Percentiles rank a stretch among this genome's conserved stretches.
Conservation (phyloP, 2,329 filamentous ascomycete genomes). For the Arachnomyces sp. region DNA sequence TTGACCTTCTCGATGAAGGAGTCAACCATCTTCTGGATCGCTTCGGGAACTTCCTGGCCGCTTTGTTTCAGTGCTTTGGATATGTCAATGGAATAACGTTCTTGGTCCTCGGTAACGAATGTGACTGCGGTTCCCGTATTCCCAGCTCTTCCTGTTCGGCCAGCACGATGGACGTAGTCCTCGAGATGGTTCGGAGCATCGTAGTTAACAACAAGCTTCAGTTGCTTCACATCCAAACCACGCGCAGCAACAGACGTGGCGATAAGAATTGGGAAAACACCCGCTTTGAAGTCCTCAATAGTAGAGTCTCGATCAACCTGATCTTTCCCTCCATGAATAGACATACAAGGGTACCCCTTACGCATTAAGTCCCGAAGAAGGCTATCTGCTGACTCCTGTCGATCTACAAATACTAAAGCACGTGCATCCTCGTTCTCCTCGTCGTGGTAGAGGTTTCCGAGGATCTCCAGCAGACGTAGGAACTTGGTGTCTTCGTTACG, state of each 20-base stretch:
- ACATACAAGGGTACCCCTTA: constrained; percentile 85
- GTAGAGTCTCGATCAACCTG: constrained; percentile 89
- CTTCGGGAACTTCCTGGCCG: constrained; percentile 70
- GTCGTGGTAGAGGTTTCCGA: constrained; percentile 68
- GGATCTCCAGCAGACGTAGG: constrained; percentile 68
- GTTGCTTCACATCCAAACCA: constrained; percentile 88
- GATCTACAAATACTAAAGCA: constrained; percentile 82
- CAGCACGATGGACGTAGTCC: constrained; percentile 91
- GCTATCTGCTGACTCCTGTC: constrained; percentile 81
- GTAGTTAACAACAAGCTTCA: constrained; percentile 93
- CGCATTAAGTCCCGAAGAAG: constrained; percentile 68
- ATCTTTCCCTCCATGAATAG: constrained; percentile 88
- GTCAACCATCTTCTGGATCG: constrained; percentile 51
- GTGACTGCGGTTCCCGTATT: constrained; percentile 93
- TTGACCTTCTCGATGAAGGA: constrained; percentile 85
- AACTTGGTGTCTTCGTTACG: constrained; percentile 78
- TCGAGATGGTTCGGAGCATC: constrained; percentile 90
- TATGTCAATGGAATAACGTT: constrained; percentile 80
- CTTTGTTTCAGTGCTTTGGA: constrained; percentile 89
- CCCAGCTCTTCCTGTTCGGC: constrained; percentile 86
- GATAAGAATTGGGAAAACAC: constrained; percentile 79
- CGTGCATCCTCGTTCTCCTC: constrained; percentile 81
- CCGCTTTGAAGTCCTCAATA: constrained; percentile 87
- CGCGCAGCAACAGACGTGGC: constrained; percentile 93
- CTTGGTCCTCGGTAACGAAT: constrained; percentile 84